Percentiles rank a stretch among this genome's conserved stretches.
phyloP scores from a whole-genome alignment of 306 rosid species.

The Senna siamea region DNA sequence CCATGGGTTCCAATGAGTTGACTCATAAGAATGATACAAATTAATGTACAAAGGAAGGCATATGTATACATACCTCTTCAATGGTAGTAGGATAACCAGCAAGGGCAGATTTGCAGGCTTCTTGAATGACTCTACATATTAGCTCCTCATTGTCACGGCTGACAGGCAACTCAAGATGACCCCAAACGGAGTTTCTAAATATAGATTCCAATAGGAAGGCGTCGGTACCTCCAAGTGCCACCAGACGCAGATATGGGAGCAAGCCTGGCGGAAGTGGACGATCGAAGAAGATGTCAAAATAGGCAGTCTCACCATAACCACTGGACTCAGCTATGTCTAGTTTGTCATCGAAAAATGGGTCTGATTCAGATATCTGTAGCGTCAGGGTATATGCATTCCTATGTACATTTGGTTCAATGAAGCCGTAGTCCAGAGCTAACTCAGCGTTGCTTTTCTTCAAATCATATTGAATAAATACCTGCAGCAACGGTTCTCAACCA shows the following conservation, averaged over 20 bases:
- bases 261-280: slow-evolving; percentile 66
- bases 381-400: slow-evolving; percentile 80
- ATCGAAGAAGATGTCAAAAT: slow-evolving; percentile 70
- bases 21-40: slow-evolving; percentile 5
- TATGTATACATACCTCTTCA: slow-evolving; percentile 66
- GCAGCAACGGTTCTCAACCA: slow-evolving; percentile 35
- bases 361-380: slow-evolving; percentile 73
- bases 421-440: slow-evolving; percentile 91
- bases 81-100: slow-evolving; percentile 77
- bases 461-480: slow-evolving; percentile 90
- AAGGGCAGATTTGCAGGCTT: slow-evolving; percentile 82
- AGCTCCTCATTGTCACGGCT: slow-evolving; percentile 93
- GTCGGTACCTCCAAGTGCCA: slow-evolving; percentile 84
- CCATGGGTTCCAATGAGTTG: background rate
- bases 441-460: slow-evolving; percentile 90
- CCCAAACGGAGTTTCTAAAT: slow-evolving; percentile 82
- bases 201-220: slow-evolving; percentile 86
- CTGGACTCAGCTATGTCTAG: slow-evolving; percentile 84
- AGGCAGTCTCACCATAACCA: slow-evolving; percentile 70
- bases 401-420: slow-evolving; percentile 61
- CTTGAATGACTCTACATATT: slow-evolving; percentile 68
- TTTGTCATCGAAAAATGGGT: slow-evolving; percentile 83
- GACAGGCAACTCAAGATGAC: slow-evolving; percentile 72
- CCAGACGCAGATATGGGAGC: slow-evolving; percentile 78
- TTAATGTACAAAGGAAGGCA: background rate